Conservation (phyloP, 352 stramenopile genomes). For the Pythium aquatile region DNA sequence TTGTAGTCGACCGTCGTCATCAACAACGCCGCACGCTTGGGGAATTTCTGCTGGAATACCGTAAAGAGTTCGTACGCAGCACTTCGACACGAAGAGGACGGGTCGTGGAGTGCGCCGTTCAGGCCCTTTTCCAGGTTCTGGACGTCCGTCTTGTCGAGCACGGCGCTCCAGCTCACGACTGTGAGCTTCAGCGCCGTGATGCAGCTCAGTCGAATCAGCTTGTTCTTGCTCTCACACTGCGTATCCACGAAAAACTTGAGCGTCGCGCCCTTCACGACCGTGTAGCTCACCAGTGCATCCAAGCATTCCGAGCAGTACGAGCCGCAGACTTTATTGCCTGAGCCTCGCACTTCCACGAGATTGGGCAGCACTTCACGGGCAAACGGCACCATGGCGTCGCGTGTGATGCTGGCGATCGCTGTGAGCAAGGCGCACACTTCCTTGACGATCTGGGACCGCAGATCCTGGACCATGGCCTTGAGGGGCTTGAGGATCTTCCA, state of each 20-base stretch:
- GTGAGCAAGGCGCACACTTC: constrained; percentile 68
- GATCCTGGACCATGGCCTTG: constrained; percentile 69
- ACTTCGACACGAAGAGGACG: constrained; percentile 66
- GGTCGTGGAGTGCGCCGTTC: constrained; percentile 71
- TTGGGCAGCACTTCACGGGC: constrained; percentile 67
- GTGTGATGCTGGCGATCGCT: constrained; percentile 58
- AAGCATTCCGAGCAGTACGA: constrained; percentile 80
- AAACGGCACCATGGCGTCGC: constrained; percentile 77
- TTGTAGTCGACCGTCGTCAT: constrained; percentile 79
- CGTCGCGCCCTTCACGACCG: constrained; percentile 71
- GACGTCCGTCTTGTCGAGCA: constrained; percentile 80
- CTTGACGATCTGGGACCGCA: constrained; percentile 87
- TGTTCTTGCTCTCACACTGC: constrained; percentile 79
- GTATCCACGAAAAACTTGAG: constrained; percentile 74
- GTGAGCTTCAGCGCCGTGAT: constrained; percentile 56
- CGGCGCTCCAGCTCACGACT: constrained; percentile 59
- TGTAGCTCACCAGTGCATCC: constrained; percentile 59
- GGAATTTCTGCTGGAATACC: constrained; percentile 74
- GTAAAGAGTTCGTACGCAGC: constrained; percentile 70
- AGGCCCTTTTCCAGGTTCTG: constrained; percentile 78
- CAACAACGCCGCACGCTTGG: constrained; percentile 65
- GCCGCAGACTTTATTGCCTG: constrained; percentile 82
- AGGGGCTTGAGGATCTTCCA: constrained; percentile 78
- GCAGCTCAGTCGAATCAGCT: constrained; percentile 74
- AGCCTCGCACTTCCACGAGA: constrained; percentile 77